A percentile compares a stretch with the other conserved stretches of the same genome.
phyloP scores from a whole-genome alignment of 192 early-diverging fungal genomes.

The Umbelopsis isabellina region DNA sequence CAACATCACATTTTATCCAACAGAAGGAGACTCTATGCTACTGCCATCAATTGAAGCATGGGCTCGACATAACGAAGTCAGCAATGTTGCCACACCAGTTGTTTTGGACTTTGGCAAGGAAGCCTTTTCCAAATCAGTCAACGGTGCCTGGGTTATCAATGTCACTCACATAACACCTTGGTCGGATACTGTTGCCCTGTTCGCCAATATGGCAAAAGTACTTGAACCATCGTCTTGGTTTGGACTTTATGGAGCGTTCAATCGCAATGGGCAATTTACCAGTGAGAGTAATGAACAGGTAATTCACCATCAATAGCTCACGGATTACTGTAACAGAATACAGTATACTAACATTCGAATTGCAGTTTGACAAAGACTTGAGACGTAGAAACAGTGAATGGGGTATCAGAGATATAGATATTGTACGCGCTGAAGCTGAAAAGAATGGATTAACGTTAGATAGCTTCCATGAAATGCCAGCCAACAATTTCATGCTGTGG shows the following conservation, averaged over 20 bases:
- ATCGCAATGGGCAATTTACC: constrained; percentile 1
- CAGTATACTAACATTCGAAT: not conserved
- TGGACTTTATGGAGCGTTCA: constrained; percentile 9
- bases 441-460: not conserved
- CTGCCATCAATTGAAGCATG: constrained; percentile 8
- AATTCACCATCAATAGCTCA: not conserved
- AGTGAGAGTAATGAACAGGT: constrained; percentile 2
- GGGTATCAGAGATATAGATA: constrained; percentile 13
- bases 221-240: not conserved
- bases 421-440: not conserved
- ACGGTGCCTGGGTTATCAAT: constrained; percentile 4
- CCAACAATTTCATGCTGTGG: constrained; percentile 10
- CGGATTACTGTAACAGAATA: no score
- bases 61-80: not conserved
- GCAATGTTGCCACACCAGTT: not conserved
- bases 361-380: constrained; percentile 1
- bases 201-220: not conserved
- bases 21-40: constrained; percentile 6
- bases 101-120: not conserved
- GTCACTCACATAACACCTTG: constrained; percentile 1
- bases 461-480: constrained; percentile 2
- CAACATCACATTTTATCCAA: constrained; percentile 2
- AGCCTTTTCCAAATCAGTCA: not conserved
- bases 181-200: constrained; percentile 2
- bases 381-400: constrained; percentile 2